Evolutionary conservation across 2,329 filamentous ascomycete species (phyloP).

Genomic region (Tolypocladium inflatum): DNA sequence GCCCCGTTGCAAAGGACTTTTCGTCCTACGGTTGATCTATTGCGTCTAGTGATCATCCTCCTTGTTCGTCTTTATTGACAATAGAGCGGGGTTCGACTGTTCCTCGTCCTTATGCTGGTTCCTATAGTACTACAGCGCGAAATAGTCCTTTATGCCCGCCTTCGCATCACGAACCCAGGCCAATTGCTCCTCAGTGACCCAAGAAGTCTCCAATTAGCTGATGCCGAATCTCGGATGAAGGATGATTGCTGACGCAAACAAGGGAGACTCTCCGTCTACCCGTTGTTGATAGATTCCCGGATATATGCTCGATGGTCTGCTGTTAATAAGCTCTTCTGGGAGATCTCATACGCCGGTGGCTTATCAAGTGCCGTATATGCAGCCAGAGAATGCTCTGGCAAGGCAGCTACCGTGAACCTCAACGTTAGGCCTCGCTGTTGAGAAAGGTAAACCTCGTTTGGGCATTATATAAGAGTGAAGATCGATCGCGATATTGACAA

Average conservation of each 20-base stretch:
- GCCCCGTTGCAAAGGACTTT: not conserved
- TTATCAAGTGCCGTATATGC: not conserved
- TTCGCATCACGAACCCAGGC: not conserved
- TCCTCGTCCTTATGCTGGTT: not conserved
- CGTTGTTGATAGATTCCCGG: not conserved
- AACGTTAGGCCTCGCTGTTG: not conserved
- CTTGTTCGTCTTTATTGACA: not conserved
- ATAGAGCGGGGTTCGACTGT: not conserved
- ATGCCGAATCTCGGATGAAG: not conserved
- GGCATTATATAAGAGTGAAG: no score
- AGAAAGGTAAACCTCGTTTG: no score
- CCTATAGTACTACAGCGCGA: not conserved
- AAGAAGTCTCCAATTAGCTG: not conserved
- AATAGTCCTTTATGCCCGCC: no score
- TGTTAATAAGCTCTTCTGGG: not conserved
- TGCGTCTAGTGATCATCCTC: not conserved
- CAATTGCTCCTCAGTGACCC: not conserved
- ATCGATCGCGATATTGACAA: no score
- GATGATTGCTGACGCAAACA: not conserved
- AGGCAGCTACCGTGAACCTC: not conserved
- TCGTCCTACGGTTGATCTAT: not conserved
- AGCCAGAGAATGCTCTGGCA: not conserved
- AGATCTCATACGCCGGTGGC: not conserved
- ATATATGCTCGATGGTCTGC: not conserved
- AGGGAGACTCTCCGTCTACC: not conserved